A percentile compares a stretch with the other conserved stretches of the same genome.
Evolutionary conservation across 1,139 yeast genomes (phyloP).

Genomic region (Suhomyces terraborum): DNA sequence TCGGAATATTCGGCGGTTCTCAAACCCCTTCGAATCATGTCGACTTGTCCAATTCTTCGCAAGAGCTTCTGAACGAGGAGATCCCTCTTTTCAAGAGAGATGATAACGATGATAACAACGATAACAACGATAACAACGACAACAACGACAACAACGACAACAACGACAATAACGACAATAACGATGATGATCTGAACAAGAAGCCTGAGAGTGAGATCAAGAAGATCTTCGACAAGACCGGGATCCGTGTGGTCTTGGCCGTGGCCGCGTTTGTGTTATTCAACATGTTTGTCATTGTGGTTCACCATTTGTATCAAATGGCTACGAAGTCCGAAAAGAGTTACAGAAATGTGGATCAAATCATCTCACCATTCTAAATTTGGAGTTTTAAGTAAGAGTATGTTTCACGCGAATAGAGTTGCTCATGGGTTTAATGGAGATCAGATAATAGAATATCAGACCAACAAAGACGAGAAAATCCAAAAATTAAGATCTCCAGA

Average conservation of each 20-base stretch:
- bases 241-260: constrained; percentile 30
- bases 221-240: constrained; percentile 18
- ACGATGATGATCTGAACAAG: constrained; percentile 1
- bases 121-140: constrained; percentile 9
- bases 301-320: constrained; percentile 39
- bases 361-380: constrained; percentile 37
- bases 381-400: no score
- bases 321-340: constrained; percentile 33
- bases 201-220: constrained; percentile 12
- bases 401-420: no score
- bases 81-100: constrained; percentile 9
- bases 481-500: no score
- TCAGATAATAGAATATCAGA: no score
- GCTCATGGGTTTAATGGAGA: no score
- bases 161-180: constrained; percentile 1
- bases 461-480: no score
- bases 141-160: constrained; percentile 10
- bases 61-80: background rate
- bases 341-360: constrained; percentile 40
- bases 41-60: background rate
- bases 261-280: constrained; percentile 34
- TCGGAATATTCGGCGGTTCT: background rate
- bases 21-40: background rate
- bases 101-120: background rate
- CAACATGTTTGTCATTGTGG: constrained; percentile 37